Conservation (phyloP, 164 flowering plant genomes). For the Brasenia schreberi region DNA sequence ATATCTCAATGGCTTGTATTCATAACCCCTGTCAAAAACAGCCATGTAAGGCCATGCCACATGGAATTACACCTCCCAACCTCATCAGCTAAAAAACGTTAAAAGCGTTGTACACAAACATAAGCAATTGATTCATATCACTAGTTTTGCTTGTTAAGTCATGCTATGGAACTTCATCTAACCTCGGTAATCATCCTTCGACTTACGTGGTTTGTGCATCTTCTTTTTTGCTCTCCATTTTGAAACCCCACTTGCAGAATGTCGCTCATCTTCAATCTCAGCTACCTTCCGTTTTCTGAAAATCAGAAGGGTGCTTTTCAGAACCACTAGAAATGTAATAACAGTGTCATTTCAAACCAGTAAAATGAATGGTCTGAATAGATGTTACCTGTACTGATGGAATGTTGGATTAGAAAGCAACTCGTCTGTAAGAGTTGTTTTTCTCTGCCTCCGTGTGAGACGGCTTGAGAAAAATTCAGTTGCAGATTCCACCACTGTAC, state of each 20-base stretch:
- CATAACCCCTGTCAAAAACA: too few relatives aligned
- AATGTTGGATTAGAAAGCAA: constrained; percentile 49
- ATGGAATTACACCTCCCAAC: too few relatives aligned
- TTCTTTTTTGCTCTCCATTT: background rate
- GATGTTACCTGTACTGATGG: constrained; percentile 46
- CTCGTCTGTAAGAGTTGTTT: constrained; percentile 71
- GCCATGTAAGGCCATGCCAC: too few relatives aligned
- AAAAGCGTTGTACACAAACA: too few relatives aligned
- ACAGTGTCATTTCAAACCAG: background rate
- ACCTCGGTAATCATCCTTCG: background rate
- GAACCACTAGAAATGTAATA: background rate
- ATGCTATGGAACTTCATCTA: too few relatives aligned
- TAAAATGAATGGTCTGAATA: background rate
- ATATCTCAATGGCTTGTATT: too few relatives aligned
- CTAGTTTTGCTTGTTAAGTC: too few relatives aligned
- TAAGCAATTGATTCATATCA: too few relatives aligned
- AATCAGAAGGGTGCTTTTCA: background rate
- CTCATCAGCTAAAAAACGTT: too few relatives aligned
- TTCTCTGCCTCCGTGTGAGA: constrained; percentile 84
- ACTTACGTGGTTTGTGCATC: background rate
- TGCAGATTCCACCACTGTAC: constrained; percentile 64
- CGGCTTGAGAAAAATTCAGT: constrained; percentile 61
- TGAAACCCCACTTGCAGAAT: constrained; percentile 15
- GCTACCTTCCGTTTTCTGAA: constrained; percentile 71
- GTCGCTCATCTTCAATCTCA: constrained; percentile 53